Percentiles rank a stretch among this genome's conserved stretches.
Conservation (phyloP, 73 alveolate genomes). For the Blepharisma stoltei region DNA sequence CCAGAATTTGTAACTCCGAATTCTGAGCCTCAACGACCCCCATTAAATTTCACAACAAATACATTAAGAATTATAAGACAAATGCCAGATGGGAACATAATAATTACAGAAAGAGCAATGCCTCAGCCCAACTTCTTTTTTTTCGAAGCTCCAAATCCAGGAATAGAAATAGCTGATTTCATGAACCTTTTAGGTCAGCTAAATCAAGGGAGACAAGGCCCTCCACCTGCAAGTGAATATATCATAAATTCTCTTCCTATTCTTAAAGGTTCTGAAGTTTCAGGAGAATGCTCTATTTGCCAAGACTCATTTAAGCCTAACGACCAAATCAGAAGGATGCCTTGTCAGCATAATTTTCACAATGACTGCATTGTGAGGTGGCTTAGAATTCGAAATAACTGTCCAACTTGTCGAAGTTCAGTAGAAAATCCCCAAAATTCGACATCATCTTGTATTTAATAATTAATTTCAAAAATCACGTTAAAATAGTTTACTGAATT, state of each 20-base stretch:
- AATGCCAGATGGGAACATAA: neutral
- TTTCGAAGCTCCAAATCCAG: neutral
- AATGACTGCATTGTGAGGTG: neutral
- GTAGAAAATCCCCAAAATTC: too few species aligned
- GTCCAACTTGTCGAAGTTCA: conserved; percentile 2
- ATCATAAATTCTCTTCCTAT: neutral
- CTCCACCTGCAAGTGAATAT: neutral
- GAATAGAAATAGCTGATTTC: neutral
- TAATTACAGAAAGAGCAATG: neutral
- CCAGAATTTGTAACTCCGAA: neutral
- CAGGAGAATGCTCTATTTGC: conserved; percentile 23
- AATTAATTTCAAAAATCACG: too few species aligned
- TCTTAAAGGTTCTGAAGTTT: neutral
- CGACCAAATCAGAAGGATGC: neutral
- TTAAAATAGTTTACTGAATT: too few species aligned
- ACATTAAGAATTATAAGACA: neutral
- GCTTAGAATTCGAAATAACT: neutral
- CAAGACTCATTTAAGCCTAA: neutral
- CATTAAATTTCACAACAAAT: neutral
- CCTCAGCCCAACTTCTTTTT: neutral
- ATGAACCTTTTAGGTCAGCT: neutral
- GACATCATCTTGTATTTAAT: too few species aligned
- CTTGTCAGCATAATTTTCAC: conserved; percentile 12
- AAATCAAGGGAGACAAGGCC: neutral
- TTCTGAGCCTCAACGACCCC: conserved; percentile 15